These are phyloP conservation scores for Pythium vanterpoolii DNA, from an alignment of 352 stramenopile species.

Conservation along the genomic window DNA sequence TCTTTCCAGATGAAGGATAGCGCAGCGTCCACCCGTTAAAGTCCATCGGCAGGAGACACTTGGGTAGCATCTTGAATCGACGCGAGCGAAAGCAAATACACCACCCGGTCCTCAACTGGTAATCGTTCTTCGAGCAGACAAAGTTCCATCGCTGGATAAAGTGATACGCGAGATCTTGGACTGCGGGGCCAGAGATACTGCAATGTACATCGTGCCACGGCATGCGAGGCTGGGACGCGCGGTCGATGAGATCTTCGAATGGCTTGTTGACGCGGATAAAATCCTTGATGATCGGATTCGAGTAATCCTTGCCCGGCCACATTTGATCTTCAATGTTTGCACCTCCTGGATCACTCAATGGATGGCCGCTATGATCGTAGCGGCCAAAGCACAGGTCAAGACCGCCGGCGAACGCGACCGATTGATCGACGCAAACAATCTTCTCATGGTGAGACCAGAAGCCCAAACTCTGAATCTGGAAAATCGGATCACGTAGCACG, in stretches of 20 bases:
- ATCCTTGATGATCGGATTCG: constrained; percentile 88
- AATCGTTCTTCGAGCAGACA: constrained; percentile 86
- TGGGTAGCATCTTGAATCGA: constrained; percentile 81
- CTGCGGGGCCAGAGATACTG: constrained; percentile 72
- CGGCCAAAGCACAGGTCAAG: constrained; percentile 89
- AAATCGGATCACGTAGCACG: constrained; percentile 88
- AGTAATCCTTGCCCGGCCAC: constrained; percentile 87
- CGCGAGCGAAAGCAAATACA: constrained; percentile 83
- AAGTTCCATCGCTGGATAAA: constrained; percentile 93
- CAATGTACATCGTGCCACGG: constrained; percentile 89
- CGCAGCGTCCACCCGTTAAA: constrained; percentile 79
- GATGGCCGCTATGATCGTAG: constrained; percentile 80
- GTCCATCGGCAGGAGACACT: constrained; percentile 84
- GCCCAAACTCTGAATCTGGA: constrained; percentile 86
- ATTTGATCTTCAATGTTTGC: constrained; percentile 48
- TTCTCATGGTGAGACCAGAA: constrained; percentile 95
- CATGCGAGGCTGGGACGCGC: constrained; percentile 73
- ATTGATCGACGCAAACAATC: constrained; percentile 89
- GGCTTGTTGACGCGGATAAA: constrained; percentile 85
- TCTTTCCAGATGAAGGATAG: constrained; percentile 60
- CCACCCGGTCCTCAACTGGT: constrained; percentile 81
- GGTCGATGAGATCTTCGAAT: constrained; percentile 84
- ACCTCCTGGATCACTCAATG: constrained; percentile 61
- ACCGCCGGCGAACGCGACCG: constrained; percentile 75
- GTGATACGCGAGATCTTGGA: constrained; percentile 85